Conservation (phyloP, 176 grass and related monocot genomes). For the sorghum (Sorghum bicolor) region DNA sequence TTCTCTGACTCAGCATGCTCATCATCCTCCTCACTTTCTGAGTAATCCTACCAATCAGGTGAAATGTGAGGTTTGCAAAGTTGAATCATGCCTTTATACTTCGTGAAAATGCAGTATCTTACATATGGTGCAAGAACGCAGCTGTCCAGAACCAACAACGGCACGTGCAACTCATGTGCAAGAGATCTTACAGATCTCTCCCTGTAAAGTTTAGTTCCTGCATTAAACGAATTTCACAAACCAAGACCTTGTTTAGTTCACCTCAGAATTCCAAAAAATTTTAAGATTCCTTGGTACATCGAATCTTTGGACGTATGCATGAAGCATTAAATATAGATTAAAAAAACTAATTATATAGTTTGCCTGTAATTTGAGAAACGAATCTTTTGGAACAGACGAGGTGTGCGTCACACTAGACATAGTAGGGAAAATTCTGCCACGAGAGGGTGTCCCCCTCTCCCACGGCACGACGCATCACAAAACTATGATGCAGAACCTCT, state of each 20-base stretch:
- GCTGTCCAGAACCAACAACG: constrained; percentile 77
- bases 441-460: constrained; percentile 79
- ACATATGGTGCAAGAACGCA: constrained; percentile 80
- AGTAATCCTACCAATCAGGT: constrained; percentile 52
- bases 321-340: too few relatives aligned
- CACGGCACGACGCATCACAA: too few relatives aligned
- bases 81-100: constrained; percentile 25
- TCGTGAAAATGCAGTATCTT: constrained; percentile 31
- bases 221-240: constrained; percentile 33
- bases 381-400: too few relatives aligned
- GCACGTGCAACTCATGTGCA: constrained; percentile 70
- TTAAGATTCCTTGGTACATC: too few relatives aligned
- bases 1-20: constrained; percentile 62
- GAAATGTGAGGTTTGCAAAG: constrained; percentile 30
- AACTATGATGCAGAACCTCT: too few relatives aligned
- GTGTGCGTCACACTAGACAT: constrained; percentile 58
- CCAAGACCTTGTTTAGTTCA: too few relatives aligned
- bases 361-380: too few relatives aligned
- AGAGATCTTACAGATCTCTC: constrained; percentile 81
- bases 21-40: constrained; percentile 70
- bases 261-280: too few relatives aligned
- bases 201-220: constrained; percentile 94
- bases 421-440: constrained; percentile 86
- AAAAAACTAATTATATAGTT: too few relatives aligned
- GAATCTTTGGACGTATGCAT: too few relatives aligned